phyloP scores from a whole-genome alignment of 345 rosid genomes.

The Capsella bursapastoris region DNA sequence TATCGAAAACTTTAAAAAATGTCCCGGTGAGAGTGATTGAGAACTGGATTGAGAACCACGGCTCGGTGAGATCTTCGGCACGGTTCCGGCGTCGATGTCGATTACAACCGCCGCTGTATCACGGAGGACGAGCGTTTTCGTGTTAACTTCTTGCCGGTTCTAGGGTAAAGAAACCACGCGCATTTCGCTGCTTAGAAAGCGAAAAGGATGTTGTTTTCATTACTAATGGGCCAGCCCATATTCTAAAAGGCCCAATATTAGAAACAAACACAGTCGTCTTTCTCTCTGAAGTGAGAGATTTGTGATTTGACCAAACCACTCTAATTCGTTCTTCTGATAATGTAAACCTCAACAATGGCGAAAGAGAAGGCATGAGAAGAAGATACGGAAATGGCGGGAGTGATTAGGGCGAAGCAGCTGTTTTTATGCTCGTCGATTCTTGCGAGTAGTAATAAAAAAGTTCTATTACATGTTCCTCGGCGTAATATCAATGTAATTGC shows the following conservation, averaged over 20 bases:
- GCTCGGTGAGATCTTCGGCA: slow-evolving; percentile 2
- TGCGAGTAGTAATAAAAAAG: background rate
- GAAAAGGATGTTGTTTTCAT: slow-evolving; percentile 44
- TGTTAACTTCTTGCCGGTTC: slow-evolving; percentile 53
- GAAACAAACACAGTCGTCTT: background rate
- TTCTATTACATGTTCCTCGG: slow-evolving; percentile 24
- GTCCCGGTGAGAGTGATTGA: background rate
- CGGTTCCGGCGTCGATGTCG: slow-evolving; percentile 40
- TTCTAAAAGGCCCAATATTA: slow-evolving; percentile 4
- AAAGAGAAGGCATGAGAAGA: slow-evolving; percentile 36
- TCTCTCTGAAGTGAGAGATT: background rate
- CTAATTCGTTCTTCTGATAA: background rate
- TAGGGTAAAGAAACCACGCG: slow-evolving; percentile 53
- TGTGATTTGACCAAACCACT: background rate
- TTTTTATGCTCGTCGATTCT: slow-evolving; percentile 39
- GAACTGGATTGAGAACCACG: background rate
- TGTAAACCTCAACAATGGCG: slow-evolving; percentile 22
- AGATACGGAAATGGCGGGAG: slow-evolving; percentile 42
- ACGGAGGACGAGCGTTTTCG: slow-evolving; percentile 45
- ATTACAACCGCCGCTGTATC: slow-evolving; percentile 41
- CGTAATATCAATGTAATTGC: slow-evolving; percentile 38
- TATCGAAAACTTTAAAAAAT: background rate
- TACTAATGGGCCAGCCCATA: slow-evolving; percentile 26
- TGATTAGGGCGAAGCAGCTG: slow-evolving; percentile 39
- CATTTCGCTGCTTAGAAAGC: slow-evolving; percentile 43